Evolutionary conservation across 2,329 filamentous ascomycete genomes (phyloP).

Genomic region (Fusarium verrucosum): DNA sequence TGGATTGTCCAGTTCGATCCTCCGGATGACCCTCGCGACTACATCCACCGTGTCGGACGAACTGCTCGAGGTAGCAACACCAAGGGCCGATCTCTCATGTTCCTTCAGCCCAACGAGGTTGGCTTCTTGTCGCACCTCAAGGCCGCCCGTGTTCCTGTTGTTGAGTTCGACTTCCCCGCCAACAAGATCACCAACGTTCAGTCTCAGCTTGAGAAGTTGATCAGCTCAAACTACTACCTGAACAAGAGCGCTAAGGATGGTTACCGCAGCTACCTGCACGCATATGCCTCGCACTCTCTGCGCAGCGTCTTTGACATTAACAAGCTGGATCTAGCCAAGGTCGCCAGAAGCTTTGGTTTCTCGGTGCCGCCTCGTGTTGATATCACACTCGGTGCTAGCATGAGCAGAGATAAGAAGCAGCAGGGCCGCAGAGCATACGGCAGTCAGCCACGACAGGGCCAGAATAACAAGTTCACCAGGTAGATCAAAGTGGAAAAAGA

Average conservation of each 20-base stretch:
- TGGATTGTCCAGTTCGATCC: slow-evolving; percentile 98
- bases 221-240: slow-evolving; percentile 95
- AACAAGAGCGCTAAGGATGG: slow-evolving; percentile 84
- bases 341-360: slow-evolving; percentile 87
- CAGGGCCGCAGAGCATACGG: slow-evolving; percentile 75
- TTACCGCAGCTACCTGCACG: slow-evolving; percentile 91
- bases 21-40: slow-evolving; percentile 87
- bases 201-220: slow-evolving; percentile 91
- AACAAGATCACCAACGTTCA: slow-evolving; percentile 93
- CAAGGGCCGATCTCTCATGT: slow-evolving; percentile 90
- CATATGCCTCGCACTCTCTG: slow-evolving; percentile 80
- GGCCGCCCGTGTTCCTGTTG: slow-evolving; percentile 88
- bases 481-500: slow-evolving; percentile 18
- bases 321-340: slow-evolving; percentile 83
- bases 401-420: slow-evolving; percentile 74
- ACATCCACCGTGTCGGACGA: slow-evolving; percentile 95
- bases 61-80: slow-evolving; percentile 86
- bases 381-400: slow-evolving; percentile 81
- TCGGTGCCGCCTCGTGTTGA: slow-evolving; percentile 81
- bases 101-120: slow-evolving; percentile 90
- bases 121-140: slow-evolving; percentile 93
- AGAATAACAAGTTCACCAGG: slow-evolving; percentile 39
- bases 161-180: slow-evolving; percentile 93
- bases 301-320: slow-evolving; percentile 77
- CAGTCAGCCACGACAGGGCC: slow-evolving; percentile 74